phyloP scores from a whole-genome alignment of 305 asterid genomes.

The Salvia sclarea region DNA sequence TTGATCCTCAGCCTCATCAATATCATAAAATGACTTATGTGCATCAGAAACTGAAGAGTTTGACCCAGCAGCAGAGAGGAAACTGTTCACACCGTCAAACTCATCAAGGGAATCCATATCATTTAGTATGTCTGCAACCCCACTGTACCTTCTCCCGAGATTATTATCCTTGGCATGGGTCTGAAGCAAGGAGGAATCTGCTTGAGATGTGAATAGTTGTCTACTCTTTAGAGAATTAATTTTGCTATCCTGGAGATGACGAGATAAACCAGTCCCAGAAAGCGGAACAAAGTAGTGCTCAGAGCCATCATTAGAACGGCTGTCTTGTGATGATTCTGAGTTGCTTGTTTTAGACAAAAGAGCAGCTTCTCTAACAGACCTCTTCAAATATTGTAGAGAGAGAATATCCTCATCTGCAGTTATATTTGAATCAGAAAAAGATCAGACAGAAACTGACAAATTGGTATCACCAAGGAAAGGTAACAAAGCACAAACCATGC shows the following conservation, averaged over 20 bases:
- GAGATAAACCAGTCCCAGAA: slow-evolving; percentile 68
- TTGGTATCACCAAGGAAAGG: slow-evolving; percentile 21
- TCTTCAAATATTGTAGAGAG: slow-evolving; percentile 79
- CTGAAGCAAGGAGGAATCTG: slow-evolving; percentile 63
- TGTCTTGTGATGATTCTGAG: slow-evolving; percentile 73
- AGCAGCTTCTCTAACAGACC: slow-evolving; percentile 97
- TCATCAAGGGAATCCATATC: slow-evolving; percentile 79
- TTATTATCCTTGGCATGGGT: slow-evolving; percentile 45
- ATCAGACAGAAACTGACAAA: slow-evolving; percentile 17
- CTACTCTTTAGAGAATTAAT: slow-evolving; percentile 52
- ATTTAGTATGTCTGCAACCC: slow-evolving; percentile 54
- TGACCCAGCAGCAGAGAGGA: slow-evolving; percentile 78
- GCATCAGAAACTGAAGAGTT: slow-evolving; percentile 75
- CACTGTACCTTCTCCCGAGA: slow-evolving; percentile 63
- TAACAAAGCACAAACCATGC: slow-evolving; percentile 58
- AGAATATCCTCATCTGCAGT: slow-evolving; percentile 70
- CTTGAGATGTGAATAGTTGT: slow-evolving; percentile 58
- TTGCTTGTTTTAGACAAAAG: slow-evolving; percentile 60
- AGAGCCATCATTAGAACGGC: slow-evolving; percentile 81
- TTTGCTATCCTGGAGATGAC: slow-evolving; percentile 56
- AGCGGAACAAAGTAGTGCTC: slow-evolving; percentile 92
- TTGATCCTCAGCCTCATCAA: slow-evolving; percentile 65
- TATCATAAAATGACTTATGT: slow-evolving; percentile 69
- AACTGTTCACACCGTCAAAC: slow-evolving; percentile 70
- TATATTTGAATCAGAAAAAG: slow-evolving; percentile 18